phyloP scores from a whole-genome alignment of 441 rosid species.

The Geranium incanum region DNA sequence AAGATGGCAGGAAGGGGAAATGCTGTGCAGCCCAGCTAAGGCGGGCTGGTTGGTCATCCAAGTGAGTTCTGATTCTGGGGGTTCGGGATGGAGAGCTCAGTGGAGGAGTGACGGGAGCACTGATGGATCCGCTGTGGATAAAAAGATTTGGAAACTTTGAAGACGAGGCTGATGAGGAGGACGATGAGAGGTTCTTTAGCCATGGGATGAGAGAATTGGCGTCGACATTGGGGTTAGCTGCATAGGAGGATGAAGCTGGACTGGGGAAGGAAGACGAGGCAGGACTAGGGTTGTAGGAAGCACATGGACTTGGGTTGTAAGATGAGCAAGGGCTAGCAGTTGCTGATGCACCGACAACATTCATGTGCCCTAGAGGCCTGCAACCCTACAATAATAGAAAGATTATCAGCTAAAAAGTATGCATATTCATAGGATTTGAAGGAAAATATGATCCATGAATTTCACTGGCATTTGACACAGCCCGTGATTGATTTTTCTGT shows the following conservation, averaged over 20 bases:
- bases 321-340: slow-evolving; percentile 87
- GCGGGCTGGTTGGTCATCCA: slow-evolving; percentile 47
- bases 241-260: slow-evolving; percentile 48
- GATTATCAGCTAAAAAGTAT: not conserved
- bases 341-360: slow-evolving; percentile 73
- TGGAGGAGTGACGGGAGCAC: slow-evolving; percentile 98
- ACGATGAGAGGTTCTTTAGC: slow-evolving; percentile 85
- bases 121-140: slow-evolving; percentile 68
- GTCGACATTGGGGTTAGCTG: slow-evolving; percentile 50
- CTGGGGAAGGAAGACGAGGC: slow-evolving; percentile 82
- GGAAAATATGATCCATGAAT: not conserved
- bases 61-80: slow-evolving; percentile 46
- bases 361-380: slow-evolving; percentile 75
- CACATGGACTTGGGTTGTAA: slow-evolving; percentile 31
- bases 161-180: slow-evolving; percentile 64
- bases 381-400: slow-evolving; percentile 54
- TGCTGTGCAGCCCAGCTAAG: slow-evolving; percentile 46
- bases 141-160: slow-evolving; percentile 48
- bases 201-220: slow-evolving; percentile 89
- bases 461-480: not conserved
- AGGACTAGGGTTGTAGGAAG: slow-evolving; percentile 48
- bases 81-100: slow-evolving; percentile 64
- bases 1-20: slow-evolving; percentile 43
- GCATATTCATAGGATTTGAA: not conserved
- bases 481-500: too few species aligned